Conservation (phyloP, 805 yeast genomes). For the Blastobotrys americana region DNA sequence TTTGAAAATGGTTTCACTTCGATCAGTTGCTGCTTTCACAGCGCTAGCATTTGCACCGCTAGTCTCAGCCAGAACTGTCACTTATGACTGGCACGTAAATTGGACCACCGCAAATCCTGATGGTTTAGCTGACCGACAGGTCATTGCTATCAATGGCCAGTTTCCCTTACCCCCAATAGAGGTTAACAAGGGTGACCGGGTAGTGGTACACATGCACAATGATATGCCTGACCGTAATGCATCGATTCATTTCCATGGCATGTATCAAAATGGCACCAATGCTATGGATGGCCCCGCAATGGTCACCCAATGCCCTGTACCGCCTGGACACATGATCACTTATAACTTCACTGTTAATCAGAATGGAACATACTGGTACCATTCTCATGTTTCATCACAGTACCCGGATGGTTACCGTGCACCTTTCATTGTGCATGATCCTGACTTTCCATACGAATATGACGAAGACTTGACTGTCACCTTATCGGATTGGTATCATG, state of each 20-base stretch:
- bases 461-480: conserved; percentile 72
- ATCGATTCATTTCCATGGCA: conserved; percentile 87
- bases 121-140: conserved; percentile 42
- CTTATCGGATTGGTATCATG: conserved; percentile 86
- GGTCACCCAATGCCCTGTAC: conserved; percentile 86
- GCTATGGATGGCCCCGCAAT: conserved; percentile 89
- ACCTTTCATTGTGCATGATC: conserved; percentile 63
- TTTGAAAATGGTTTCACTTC: no score
- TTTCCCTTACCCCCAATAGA: conserved; percentile 85
- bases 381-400: conserved; percentile 84
- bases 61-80: conserved; percentile 22
- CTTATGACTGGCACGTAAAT: conserved; percentile 34
- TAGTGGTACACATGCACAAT: conserved; percentile 66
- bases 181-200: conserved; percentile 72
- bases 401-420: conserved; percentile 77
- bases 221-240: conserved; percentile 65
- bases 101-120: conserved; percentile 48
- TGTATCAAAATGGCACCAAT: conserved; percentile 68
- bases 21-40: conserved; percentile 11
- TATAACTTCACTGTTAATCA: conserved; percentile 90
- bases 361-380: conserved; percentile 94
- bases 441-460: conserved; percentile 47
- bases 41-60: conserved; percentile 13
- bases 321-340: conserved; percentile 63
- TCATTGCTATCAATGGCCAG: conserved; percentile 58